phyloP scores from a whole-genome alignment of 2,329 filamentous ascomycete species.

The Curvularia eragrostidis region DNA sequence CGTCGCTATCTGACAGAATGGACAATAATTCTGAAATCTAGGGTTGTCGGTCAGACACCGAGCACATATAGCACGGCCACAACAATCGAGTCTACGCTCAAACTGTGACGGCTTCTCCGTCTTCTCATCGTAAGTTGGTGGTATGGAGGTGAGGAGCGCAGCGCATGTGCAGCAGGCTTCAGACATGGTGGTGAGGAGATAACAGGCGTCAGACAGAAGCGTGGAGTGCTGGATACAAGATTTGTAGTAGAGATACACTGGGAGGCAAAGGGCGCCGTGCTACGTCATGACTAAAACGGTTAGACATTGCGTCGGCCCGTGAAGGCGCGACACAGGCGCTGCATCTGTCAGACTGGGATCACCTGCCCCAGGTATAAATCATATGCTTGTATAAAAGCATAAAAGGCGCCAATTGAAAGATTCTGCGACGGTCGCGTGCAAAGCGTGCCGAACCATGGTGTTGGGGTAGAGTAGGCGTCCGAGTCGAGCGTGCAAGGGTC shows the following conservation, averaged over 20 bases:
- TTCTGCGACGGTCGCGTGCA: not conserved
- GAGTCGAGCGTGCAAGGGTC: conserved; percentile 13
- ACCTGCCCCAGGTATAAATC: not conserved
- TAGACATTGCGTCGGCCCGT: conserved; percentile 34
- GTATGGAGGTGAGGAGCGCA: conserved; percentile 62
- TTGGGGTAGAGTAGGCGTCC: not conserved
- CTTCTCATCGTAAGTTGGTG: conserved; percentile 60
- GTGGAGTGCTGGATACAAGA: conserved; percentile 1
- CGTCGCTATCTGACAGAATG: conserved; percentile 77
- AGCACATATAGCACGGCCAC: conserved; percentile 73
- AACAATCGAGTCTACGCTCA: conserved; percentile 71
- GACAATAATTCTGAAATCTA: conserved; percentile 71
- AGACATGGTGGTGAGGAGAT: conserved; percentile 24
- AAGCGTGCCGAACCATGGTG: conserved; percentile 9
- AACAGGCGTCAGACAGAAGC: not conserved
- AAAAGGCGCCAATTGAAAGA: not conserved
- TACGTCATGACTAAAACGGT: conserved; percentile 46
- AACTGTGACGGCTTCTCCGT: conserved; percentile 67
- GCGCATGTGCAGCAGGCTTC: conserved; percentile 75
- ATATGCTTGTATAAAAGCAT: not conserved
- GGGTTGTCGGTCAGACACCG: conserved; percentile 72
- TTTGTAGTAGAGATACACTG: conserved; percentile 9
- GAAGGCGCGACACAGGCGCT: conserved; percentile 14
- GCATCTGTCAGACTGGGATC: not conserved
- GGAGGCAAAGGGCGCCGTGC: conserved; percentile 28